Base-by-base conservation (phyloP, 306 rosid species). In the Prinsepia uniflora region DNA sequence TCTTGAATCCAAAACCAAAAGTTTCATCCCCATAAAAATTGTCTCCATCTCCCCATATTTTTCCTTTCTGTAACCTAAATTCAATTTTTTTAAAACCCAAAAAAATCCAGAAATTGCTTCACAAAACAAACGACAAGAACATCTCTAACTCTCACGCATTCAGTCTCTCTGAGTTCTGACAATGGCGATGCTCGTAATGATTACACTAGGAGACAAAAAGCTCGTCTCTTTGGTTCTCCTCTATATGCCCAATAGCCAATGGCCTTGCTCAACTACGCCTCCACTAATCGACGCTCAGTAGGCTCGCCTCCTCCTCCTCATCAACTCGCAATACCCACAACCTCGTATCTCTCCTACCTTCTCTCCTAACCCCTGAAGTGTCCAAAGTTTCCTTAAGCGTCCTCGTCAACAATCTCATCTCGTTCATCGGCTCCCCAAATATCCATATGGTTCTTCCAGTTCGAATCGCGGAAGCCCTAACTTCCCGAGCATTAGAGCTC, bases 171-270 rank as follows among this genome's bases (percentile, higher is more conserved):
- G 44, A 63, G 56, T 58, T 63, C 45, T 44, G 63, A n/a, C 73
- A 4, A 92, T 93, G 98, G 86, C 77, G 67, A 81, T 75, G 20
- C 43, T 75, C 17, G 70, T 84, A 44, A 77, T 81, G 46, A 66
- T 87, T 2, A 87, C 92, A 1, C 73, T 91, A 7, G 99, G 97
- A 2, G 96, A 84, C 76, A n/a, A 94, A 90, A 76, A 90, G 89
- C 36, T 84, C 89, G 4, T 72, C 97, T 44, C 88, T 90, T 39
- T 81, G 96, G 14, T 89, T 97, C 66, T 75, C 85, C 50, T 52
- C 92, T 63, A 74, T 90, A 43, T 76, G 63, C 78, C 83, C 89
- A 78, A 69, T 87, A 7, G 85, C 98, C 34, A 77, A 73, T 8
- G 73, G 77, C 62, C 68, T 56, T 15, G 55, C 97, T 72, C 82